Base-by-base conservation (phyloP, 805 yeast genomes). In the Ogataea naganishii region DNA sequence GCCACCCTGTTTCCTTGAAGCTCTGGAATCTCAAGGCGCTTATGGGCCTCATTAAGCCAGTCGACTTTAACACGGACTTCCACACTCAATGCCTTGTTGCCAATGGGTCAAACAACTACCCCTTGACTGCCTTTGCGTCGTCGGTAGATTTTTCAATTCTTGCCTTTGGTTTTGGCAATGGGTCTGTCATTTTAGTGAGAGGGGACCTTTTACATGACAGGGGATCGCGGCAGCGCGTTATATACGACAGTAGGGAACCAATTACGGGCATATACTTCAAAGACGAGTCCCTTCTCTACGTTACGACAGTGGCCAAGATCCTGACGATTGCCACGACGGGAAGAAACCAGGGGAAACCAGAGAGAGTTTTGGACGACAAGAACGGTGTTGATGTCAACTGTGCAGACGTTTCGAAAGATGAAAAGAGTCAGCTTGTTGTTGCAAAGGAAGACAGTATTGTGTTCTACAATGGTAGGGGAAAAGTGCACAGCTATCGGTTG, bases 121-220 rank as follows among this genome's bases (percentile, higher is more conserved):
- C 96, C 0, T 60, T 86, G 36, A 75, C 92, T 4, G 67, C 82
- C 19, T 68, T 81, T 37, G 64, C 68, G 11, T 56, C 67, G 29
- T 66, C 75, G 11, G 41, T 52, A 2, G 75, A 70, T 35, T 69
- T 78, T 36, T 66, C 83, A 3, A 70, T 82, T 20, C 51, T 80
- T 5, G 88, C 81, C 0, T 57, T 83, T 26, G 95, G 95, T 0
- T 83, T 75, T 43, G 79, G 88, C 10, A 80, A 86, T 51, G 98
- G 98, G 3, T 66, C 75, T 14, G 85, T 88, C 3, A 60, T 88
- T 2, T 58, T 88, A 6, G 72, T 88, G 0, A 60, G 97, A 38
- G 98, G 98, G 7, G 97, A 92, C 51, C 53, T 92, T 19, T 41
- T 84, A 6, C 73, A 86, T 42, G 98, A 92, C 47, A 62, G 95